Conservation (phyloP, 805 yeast species). For the Hagleromyces aurorensis region DNA sequence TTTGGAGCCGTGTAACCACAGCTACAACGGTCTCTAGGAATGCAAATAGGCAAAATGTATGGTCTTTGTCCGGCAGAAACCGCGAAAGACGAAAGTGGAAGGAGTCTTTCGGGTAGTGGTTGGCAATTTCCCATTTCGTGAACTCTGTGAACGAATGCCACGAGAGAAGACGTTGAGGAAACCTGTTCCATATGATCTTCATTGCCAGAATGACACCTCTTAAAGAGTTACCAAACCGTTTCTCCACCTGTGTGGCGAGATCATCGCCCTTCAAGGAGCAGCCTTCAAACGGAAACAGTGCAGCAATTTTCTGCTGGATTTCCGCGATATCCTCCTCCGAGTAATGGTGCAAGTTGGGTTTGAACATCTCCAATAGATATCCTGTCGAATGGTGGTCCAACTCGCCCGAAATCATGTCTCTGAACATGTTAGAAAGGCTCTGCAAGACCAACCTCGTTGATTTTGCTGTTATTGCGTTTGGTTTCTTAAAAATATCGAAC, state of each 20-base stretch:
- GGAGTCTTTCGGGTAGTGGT: conserved; percentile 22
- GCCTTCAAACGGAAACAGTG: conserved; percentile 33
- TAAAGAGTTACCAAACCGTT: conserved; percentile 16
- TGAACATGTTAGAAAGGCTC: conserved; percentile 28
- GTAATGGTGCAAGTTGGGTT: conserved; percentile 31
- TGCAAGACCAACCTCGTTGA: conserved; percentile 32
- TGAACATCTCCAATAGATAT: conserved; percentile 28
- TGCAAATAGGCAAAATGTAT: conserved; percentile 32
- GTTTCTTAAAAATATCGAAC: conserved; percentile 15
- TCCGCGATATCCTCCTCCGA: conserved; percentile 25
- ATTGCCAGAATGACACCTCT: conserved; percentile 24
- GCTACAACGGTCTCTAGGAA: conserved; percentile 31
- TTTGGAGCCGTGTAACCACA: conserved; percentile 27
- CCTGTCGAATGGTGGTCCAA: conserved; percentile 11
- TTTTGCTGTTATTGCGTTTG: conserved; percentile 24
- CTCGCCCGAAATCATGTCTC: conserved; percentile 16
- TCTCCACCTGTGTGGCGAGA: conserved; percentile 19
- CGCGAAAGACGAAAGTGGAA: conserved; percentile 31
- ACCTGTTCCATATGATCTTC: conserved; percentile 30
- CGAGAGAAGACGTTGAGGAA: conserved; percentile 32
- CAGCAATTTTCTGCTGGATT: conserved; percentile 23
- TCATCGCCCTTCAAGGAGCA: conserved; percentile 31
- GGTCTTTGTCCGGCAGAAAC: conserved; percentile 30
- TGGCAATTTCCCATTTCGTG: conserved; percentile 18
- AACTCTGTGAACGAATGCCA: conserved; percentile 31